A percentile compares a stretch with the other conserved stretches of the same genome.
Evolutionary conservation across 139 green algal species (phyloP).

Genomic region (Coelastrella sp.): DNA sequence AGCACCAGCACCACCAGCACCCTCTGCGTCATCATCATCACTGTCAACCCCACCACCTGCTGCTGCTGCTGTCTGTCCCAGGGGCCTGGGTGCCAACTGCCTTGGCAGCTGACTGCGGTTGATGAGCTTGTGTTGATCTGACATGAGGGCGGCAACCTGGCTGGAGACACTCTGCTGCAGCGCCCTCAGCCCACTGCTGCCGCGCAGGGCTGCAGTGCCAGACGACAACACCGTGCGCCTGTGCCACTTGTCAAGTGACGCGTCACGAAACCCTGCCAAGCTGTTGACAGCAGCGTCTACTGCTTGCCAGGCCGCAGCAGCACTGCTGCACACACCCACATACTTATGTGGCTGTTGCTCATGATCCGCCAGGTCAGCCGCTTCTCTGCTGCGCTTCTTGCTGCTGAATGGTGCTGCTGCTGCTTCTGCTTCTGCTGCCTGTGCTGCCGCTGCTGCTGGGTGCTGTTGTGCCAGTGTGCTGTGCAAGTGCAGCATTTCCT

Average conservation of each 20-base stretch:
- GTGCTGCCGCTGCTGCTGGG: constrained; percentile 49
- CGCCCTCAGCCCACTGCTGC: constrained; percentile 66
- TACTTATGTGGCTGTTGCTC: not conserved
- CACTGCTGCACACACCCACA: not conserved
- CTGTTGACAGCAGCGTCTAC: constrained; percentile 14
- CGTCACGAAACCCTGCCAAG: constrained; percentile 75
- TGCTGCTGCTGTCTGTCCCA: constrained; percentile 30
- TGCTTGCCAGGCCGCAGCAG: constrained; percentile 33
- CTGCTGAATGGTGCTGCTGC: not conserved
- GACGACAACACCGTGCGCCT: constrained; percentile 77
- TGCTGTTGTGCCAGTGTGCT: constrained; percentile 61
- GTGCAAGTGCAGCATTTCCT: constrained; percentile 66
- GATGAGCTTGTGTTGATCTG: constrained; percentile 29
- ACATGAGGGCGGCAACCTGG: constrained; percentile 57
- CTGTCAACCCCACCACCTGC: not conserved
- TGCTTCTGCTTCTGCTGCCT: not conserved
- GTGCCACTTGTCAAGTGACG: constrained; percentile 88
- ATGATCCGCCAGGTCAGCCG: not conserved
- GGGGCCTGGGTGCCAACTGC: constrained; percentile 49
- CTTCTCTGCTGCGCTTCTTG: not conserved
- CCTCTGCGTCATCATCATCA: not conserved
- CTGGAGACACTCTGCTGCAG: constrained; percentile 82
- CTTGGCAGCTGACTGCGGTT: constrained; percentile 57
- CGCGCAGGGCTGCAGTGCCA: constrained; percentile 57
- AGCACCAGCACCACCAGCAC: not conserved